Evolutionary conservation across 1,284 basidiomycete genomes (phyloP).

Genomic region (Blastosporella zonata): DNA sequence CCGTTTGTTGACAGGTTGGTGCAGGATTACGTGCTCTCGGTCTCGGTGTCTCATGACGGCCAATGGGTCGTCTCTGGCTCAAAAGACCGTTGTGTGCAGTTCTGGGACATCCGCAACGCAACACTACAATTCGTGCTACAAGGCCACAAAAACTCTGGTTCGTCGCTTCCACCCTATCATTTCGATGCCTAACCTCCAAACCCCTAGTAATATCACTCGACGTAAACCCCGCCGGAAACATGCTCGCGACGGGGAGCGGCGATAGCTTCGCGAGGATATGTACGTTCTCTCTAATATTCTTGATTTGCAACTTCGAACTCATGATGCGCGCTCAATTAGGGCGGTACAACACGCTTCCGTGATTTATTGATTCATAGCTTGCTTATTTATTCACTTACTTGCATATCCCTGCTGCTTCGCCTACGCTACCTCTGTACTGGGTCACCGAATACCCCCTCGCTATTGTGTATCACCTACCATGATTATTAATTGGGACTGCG

Average conservation of each 20-base stretch:
- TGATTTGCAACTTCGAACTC: background rate
- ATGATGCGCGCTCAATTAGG: background rate
- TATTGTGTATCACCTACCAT: background rate
- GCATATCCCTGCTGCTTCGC: too few species aligned
- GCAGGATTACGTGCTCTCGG: conserved; percentile 74
- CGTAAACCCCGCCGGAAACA: conserved; percentile 71
- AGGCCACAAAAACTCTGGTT: conserved; percentile 86
- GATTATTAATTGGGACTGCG: too few species aligned
- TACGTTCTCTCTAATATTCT: conserved; percentile 28
- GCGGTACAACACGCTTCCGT: background rate
- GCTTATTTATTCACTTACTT: background rate
- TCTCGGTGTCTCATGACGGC: conserved; percentile 84
- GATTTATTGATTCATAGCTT: background rate
- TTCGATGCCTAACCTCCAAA: background rate
- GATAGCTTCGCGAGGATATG: conserved; percentile 84
- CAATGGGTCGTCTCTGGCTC: conserved; percentile 91
- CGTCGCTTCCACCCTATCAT: conserved; percentile 19
- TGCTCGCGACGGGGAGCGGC: conserved; percentile 84
- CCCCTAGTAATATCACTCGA: conserved; percentile 79
- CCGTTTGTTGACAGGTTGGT: background rate
- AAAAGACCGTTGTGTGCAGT: conserved; percentile 87
- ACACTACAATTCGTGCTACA: conserved; percentile 83
- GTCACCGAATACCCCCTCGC: background rate
- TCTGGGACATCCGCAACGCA: conserved; percentile 80
- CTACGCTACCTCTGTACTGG: background rate